phyloP scores from a whole-genome alignment of 306 rosid species.

The Prunus kanzakura region DNA sequence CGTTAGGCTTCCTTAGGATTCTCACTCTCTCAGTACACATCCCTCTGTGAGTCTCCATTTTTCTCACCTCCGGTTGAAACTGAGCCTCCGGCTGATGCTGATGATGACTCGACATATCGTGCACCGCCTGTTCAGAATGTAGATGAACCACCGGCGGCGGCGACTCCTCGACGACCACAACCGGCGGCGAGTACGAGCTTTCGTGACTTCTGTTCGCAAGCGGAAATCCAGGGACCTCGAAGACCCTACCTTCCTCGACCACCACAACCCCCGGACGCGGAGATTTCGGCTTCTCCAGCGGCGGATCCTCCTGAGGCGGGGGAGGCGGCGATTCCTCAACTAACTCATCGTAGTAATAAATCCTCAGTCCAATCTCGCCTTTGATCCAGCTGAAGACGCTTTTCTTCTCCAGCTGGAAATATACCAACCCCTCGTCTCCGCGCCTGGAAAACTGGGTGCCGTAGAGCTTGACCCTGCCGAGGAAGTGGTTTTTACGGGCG shows the following conservation, averaged over 20 bases:
- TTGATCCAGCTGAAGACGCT: constrained; percentile 85
- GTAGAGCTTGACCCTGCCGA: constrained; percentile 76
- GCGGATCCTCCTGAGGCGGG: constrained; percentile 31
- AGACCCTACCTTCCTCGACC: constrained; percentile 52
- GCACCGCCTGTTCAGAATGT: constrained; percentile 35
- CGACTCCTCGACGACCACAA: constrained; percentile 51
- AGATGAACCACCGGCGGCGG: constrained; percentile 53
- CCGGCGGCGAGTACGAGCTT: constrained; percentile 47
- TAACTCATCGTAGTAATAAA: constrained; percentile 65
- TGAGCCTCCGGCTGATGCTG: constrained; percentile 27
- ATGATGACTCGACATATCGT: constrained; percentile 35
- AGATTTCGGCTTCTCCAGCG: constrained; percentile 42
- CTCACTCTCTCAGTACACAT: constrained; percentile 52
- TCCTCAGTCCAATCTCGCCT: constrained; percentile 72
- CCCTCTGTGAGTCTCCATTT: constrained; percentile 51
- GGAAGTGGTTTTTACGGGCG: constrained; percentile 76
- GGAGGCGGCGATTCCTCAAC: constrained; percentile 35
- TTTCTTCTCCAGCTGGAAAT: constrained; percentile 74
- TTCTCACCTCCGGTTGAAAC: constrained; percentile 54
- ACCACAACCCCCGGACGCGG: constrained; percentile 24
- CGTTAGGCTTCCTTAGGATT: constrained; percentile 49
- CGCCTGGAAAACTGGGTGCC: constrained; percentile 65
- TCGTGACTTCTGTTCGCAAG: constrained; percentile 12
- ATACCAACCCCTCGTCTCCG: constrained; percentile 71
- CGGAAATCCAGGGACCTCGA: constrained; percentile 33